Base-by-base conservation (phyloP, 495 filamentous ascomycete genomes). In the Bryoglossum gracile region DNA sequence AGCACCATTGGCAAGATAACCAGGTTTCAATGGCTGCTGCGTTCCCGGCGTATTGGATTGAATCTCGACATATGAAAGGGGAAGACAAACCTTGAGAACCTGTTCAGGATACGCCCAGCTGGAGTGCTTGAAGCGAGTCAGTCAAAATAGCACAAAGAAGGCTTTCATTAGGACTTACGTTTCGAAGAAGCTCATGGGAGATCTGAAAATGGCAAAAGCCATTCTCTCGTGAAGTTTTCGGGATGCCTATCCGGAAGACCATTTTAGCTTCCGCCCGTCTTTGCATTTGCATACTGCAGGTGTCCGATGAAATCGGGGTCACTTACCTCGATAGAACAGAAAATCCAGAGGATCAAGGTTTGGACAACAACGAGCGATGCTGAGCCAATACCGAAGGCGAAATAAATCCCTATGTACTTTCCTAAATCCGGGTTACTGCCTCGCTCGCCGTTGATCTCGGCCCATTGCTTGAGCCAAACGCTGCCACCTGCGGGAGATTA, bases 131-230 rank as follows among this genome's bases (percentile, higher is more conserved):
- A 37, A 41, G 9, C 18, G 32, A n/a, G 43, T 50, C 43, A 57
- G 36, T 43, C 14, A 21, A 21, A 30, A 13, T 40, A 14, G 32
- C 6, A 25, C 17, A 19, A 4, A 10, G 21, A 19, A 14, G 11
- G 32, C 16, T 19, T 5, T 8, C 19, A 23, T 41, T 19, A 13
- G n/a, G 1, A 53, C 52, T 32, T 36, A 59, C 9, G 91, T 95
- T 65, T 99, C 94, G 56, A 99, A 99, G 67, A 99, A 99, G 57
- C 78, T 89, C 94, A 99, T 99, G 19, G 94, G 94, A 13, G 89
- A 92, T 60, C 92, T 81, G 73, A 99, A 99, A 57, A 97, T 97
- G 4, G 94, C 88, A 56, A 85, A 89, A 35, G 94, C 94, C 94
- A 99, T 99, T 49, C 87, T 80, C 68, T 99, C 91, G 64, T 99